Base-by-base conservation (phyloP, 2,329 filamentous ascomycete species). In the Venturia carpophila region DNA sequence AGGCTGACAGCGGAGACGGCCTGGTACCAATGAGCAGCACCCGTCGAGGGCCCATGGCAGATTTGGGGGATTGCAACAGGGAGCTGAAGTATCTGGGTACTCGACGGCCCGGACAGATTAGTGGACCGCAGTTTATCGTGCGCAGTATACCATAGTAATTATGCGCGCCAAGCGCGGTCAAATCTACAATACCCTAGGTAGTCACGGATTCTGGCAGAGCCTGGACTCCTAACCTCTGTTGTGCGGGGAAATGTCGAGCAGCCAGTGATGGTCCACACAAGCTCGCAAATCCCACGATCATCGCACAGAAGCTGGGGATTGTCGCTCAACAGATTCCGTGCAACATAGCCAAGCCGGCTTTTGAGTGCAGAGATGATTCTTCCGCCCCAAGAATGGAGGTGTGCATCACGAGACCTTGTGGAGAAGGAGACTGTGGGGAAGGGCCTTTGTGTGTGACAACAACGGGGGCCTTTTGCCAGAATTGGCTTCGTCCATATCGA, bases 221-320 rank as follows among this genome's bases (percentile, higher is more conserved):
- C 52, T 24, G 24, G 17, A 56, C 10, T 56, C 9, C n/a, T n/a
- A n/a, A 37, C 52, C 19, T 19, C 10, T 52, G 24, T 10, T 37
- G n/a, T 58, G 52, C 52, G 52, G 52, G 52, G 52, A 58, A 58
- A 15, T 58, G 11, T 37, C 30, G 24, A 37, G 27, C 52, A 37
- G 27, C 52, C 27, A 39, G 52, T 58, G 5, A 37, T n/a, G 2
- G 37, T 58, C 15, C 30, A 24, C 15, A 15, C 52, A 19, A 37
- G 30, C 52, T n/a, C 30, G 52, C 15, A 10, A 58, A 37, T 37
- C 15, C 52, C 30, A 37, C 52, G 27, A 37, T 58, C 24, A 27
- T 58, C 52, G 30, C 37, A 58, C 52, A 58, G 19, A n/a, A 19
- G 15, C 15, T n/a, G 13, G 45, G 7, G 45, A 47, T 24, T 47